phyloP scores from a whole-genome alignment of 192 early-diverging fungal genomes.

The Geosiphon pyriformis region DNA sequence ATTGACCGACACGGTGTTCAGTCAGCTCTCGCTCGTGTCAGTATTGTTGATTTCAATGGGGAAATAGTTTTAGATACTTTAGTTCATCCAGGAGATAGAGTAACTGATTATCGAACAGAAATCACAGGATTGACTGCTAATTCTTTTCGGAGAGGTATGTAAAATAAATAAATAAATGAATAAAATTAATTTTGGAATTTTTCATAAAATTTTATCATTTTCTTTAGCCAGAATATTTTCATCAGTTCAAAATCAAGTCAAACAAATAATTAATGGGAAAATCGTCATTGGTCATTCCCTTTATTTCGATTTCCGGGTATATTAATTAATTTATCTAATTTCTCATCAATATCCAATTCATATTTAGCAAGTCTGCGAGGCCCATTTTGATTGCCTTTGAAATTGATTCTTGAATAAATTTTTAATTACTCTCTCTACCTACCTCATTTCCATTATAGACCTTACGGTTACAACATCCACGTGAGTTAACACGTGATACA shows the following conservation, averaged over 20 bases:
- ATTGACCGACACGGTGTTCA: conserved; percentile 56
- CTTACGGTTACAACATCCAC: background rate
- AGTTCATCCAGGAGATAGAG: conserved; percentile 56
- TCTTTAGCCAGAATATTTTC: background rate
- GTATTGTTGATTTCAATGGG: conserved; percentile 74
- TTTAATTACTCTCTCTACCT: background rate
- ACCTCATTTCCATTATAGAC: background rate
- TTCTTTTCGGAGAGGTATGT: conserved; percentile 11
- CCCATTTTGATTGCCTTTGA: too few species aligned
- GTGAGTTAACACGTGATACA: background rate
- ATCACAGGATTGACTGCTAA: conserved; percentile 59
- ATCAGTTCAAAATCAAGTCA: background rate
- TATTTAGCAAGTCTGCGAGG: too few species aligned
- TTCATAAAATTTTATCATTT: background rate
- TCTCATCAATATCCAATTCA: too few species aligned
- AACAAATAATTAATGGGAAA: background rate
- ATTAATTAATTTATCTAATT: background rate
- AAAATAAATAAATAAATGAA: background rate
- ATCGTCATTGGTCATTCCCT: background rate
- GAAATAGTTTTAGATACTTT: conserved; percentile 59
- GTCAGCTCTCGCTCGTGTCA: conserved; percentile 70
- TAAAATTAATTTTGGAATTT: background rate
- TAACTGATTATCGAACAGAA: conserved; percentile 74
- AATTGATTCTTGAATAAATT: background rate
- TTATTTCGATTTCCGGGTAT: background rate